Conservation (phyloP, 2,329 filamentous ascomycete species). For the Sarocladium brachiariae region DNA sequence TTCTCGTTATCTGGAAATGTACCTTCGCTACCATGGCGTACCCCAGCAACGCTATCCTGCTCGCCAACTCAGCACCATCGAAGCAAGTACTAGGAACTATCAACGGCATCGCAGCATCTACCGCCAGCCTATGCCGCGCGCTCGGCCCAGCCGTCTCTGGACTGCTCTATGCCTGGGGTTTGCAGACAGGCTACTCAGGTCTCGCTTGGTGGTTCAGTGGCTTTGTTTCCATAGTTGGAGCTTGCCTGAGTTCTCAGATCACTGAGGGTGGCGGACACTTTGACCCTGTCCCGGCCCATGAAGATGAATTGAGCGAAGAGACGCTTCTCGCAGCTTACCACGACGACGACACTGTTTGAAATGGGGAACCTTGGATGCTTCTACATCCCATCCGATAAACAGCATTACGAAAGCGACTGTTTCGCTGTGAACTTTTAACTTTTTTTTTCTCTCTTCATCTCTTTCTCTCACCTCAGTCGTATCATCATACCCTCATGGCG, state of each 20-base stretch:
- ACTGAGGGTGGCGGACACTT: slow-evolving; percentile 51
- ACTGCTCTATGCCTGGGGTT: slow-evolving; percentile 72
- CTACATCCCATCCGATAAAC: too few species aligned
- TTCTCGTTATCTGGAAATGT: slow-evolving; percentile 83
- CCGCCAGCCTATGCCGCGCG: slow-evolving; percentile 80
- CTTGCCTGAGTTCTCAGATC: slow-evolving; percentile 68
- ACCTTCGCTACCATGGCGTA: slow-evolving; percentile 88
- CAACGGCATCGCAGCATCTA: slow-evolving; percentile 87
- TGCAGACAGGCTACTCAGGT: slow-evolving; percentile 75
- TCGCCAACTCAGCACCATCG: slow-evolving; percentile 81
- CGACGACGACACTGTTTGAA: slow-evolving; percentile 25
- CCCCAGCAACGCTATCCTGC: slow-evolving; percentile 80
- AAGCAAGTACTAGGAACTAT: slow-evolving; percentile 81
- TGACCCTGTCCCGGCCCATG: slow-evolving; percentile 32
- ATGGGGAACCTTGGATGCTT: too few species aligned
- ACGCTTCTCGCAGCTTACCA: slow-evolving; percentile 25
- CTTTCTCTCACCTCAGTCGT: too few species aligned
- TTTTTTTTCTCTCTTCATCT: neutral
- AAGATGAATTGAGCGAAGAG: slow-evolving; percentile 29
- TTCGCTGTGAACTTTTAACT: neutral
- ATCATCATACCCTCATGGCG: slow-evolving; percentile 7
- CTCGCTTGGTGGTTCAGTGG: slow-evolving; percentile 92
- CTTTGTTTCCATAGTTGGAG: slow-evolving; percentile 66
- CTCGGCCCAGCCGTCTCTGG: slow-evolving; percentile 87
- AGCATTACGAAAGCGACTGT: too few species aligned